Percentiles rank a stretch among this genome's conserved stretches.
Conservation (phyloP, 192 early-diverging fungal species). For the Kickxella alabastrina region DNA sequence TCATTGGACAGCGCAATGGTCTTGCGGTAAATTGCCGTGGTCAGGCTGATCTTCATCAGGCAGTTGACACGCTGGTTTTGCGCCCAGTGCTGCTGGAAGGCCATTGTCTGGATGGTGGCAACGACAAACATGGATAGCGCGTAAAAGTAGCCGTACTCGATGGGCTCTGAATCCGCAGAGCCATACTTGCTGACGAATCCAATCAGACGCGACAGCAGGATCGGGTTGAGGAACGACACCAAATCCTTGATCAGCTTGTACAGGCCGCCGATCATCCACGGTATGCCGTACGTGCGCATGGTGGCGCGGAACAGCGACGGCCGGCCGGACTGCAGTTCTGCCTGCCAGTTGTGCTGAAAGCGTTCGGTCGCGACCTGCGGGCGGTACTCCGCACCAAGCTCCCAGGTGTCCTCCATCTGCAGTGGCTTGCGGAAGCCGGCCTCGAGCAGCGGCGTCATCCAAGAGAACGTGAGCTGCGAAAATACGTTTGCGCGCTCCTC, state of each 20-base stretch:
- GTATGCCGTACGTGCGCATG: conserved; percentile 62
- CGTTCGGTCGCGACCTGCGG: conserved; percentile 60
- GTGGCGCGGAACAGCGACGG: conserved; percentile 75
- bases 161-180: conserved; percentile 55
- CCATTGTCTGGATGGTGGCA: conserved; percentile 74
- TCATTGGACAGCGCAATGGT: conserved; percentile 78
- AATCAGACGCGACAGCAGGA: conserved; percentile 73
- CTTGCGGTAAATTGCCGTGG: conserved; percentile 89
- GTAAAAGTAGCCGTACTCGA: conserved; percentile 76
- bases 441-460: conserved; percentile 87
- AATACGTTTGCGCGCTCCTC: conserved; percentile 83
- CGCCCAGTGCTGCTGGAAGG: conserved; percentile 93
- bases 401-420: conserved; percentile 76
- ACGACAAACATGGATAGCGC: conserved; percentile 79
- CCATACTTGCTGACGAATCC: conserved; percentile 62
- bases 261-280: conserved; percentile 70
- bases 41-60: conserved; percentile 71
- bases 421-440: conserved; percentile 73
- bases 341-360: conserved; percentile 76
- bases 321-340: conserved; percentile 55
- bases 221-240: conserved; percentile 81
- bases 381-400: conserved; percentile 60
- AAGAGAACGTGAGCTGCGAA: conserved; percentile 75
- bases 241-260: conserved; percentile 81
- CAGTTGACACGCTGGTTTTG: conserved; percentile 79